Percentiles rank a stretch among this genome's conserved stretches.
phyloP scores from a whole-genome alignment of 371 early-diverging fungal genomes.

The Batrachochytrium dendrobatidis region DNA sequence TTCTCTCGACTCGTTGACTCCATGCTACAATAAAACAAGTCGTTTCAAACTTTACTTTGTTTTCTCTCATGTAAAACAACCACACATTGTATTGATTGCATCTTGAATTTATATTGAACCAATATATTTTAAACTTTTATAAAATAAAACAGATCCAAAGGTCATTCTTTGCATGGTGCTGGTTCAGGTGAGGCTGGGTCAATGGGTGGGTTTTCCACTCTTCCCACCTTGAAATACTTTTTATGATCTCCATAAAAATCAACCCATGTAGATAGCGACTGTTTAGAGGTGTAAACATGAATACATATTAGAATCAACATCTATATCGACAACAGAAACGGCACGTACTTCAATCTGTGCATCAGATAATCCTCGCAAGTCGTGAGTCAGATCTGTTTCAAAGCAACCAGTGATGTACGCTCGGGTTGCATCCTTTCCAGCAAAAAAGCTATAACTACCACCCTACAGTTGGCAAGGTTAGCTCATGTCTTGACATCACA shows the following conservation, averaged over 20 bases:
- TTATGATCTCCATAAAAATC: conserved; percentile 78
- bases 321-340: background rate
- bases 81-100: no score
- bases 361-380: conserved; percentile 72
- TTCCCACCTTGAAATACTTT: conserved; percentile 79
- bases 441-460: conserved; percentile 62
- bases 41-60: no score
- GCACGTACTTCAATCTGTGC: conserved; percentile 58
- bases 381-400: conserved; percentile 85
- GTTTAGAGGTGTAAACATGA: background rate
- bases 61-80: no score
- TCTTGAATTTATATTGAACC: no score
- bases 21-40: no score
- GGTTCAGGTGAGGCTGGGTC: conserved; percentile 76
- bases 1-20: no score
- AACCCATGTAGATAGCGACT: conserved; percentile 75
- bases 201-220: conserved; percentile 69
- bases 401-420: conserved; percentile 95
- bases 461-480: conserved; percentile 26
- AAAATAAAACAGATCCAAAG: background rate
- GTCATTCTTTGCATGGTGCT: conserved; percentile 22
- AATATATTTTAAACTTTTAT: background rate
- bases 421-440: conserved; percentile 79
- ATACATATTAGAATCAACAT: conserved; percentile 1
- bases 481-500: background rate